Evolutionary conservation across 1,284 basidiomycete genomes (phyloP).

Genomic region (Ganoderma resinaceum): DNA sequence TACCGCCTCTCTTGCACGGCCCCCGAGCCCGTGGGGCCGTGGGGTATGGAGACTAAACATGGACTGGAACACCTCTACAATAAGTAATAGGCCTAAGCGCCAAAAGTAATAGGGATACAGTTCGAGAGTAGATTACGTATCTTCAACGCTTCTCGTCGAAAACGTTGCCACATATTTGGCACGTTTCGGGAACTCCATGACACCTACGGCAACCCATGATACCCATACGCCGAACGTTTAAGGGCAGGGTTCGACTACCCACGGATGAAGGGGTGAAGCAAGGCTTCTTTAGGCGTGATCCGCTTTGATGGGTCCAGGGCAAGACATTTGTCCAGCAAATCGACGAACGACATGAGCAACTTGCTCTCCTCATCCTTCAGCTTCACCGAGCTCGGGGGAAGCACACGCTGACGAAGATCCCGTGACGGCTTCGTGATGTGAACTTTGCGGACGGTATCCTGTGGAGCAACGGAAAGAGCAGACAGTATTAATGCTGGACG

Average conservation of each 20-base stretch:
- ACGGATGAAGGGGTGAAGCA: conserved; percentile 87
- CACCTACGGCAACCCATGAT: neutral
- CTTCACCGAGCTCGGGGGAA: conserved; percentile 81
- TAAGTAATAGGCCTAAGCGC: neutral
- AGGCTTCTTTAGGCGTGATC: conserved; percentile 88
- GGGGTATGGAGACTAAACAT: neutral
- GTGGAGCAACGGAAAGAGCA: conserved; percentile 27
- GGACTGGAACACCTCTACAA: neutral
- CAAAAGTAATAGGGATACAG: neutral
- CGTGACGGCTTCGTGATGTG: conserved; percentile 85
- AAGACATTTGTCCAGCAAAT: conserved; percentile 92
- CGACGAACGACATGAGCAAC: conserved; percentile 84
- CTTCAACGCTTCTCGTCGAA: conserved; percentile 4
- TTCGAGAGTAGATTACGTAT: conserved; percentile 12
- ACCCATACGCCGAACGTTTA: neutral
- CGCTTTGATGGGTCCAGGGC: conserved; percentile 89
- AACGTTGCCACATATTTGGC: neutral
- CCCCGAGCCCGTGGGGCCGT: neutral
- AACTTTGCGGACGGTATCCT: conserved; percentile 86
- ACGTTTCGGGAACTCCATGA: neutral
- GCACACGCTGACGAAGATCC: conserved; percentile 83
- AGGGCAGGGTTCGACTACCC: conserved; percentile 45
- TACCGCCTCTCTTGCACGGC: neutral
- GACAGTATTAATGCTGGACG: neutral
- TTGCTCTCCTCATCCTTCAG: conserved; percentile 91